These are phyloP conservation scores for Coleophoma crateriformis DNA, from an alignment of 2,329 filamentous ascomycete genomes.

Conservation along the genomic window DNA sequence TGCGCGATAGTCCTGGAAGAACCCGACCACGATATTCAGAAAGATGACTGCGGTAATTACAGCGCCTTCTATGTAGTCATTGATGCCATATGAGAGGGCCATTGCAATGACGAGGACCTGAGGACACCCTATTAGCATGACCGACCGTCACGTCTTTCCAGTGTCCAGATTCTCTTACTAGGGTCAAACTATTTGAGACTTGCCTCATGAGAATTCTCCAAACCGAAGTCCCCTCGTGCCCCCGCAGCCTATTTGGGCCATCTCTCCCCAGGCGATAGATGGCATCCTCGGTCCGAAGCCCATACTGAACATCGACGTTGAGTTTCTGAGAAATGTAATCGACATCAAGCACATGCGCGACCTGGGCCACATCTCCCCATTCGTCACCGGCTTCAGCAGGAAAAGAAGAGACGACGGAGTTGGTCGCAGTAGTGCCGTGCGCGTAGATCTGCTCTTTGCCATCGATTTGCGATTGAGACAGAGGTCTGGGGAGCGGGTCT, in stretches of 20 bases:
- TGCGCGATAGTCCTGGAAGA: conserved; percentile 55
- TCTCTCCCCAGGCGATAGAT: conserved; percentile 58
- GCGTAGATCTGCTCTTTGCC: background rate
- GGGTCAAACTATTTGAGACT: conserved; percentile 71
- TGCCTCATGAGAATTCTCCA: conserved; percentile 74
- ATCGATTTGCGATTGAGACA: background rate
- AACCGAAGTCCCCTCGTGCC: conserved; percentile 64
- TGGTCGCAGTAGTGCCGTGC: background rate
- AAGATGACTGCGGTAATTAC: conserved; percentile 60
- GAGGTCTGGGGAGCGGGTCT: too few relatives aligned
- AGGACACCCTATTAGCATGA: background rate
- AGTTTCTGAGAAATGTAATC: background rate
- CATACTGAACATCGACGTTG: conserved; percentile 25
- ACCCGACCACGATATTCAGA: conserved; percentile 62
- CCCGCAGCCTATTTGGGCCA: conserved; percentile 67
- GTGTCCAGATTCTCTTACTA: conserved; percentile 35
- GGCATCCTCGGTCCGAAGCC: conserved; percentile 58
- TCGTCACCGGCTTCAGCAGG: background rate
- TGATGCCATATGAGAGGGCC: conserved; percentile 61
- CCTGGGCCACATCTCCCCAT: background rate
- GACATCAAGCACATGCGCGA: background rate
- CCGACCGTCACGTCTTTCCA: background rate
- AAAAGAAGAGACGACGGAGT: background rate
- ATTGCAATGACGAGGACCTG: conserved; percentile 73
- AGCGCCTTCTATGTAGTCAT: conserved; percentile 58